These are phyloP conservation scores for Carex littledalei DNA, from an alignment of 176 grass and related monocot genomes.

Conservation along the genomic window DNA sequence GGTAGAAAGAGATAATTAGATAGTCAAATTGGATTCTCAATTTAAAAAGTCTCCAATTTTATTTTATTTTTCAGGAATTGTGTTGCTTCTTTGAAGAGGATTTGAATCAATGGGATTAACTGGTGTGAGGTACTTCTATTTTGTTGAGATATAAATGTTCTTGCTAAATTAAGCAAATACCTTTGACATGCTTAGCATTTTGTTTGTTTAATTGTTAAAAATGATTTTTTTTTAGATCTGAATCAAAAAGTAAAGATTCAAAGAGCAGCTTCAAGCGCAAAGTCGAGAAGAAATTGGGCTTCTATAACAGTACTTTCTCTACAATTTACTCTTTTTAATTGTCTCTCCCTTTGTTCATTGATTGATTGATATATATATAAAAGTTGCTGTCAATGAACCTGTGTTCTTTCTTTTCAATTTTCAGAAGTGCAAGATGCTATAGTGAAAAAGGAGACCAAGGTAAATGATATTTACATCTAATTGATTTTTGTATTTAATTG, in stretches of 20 bases:
- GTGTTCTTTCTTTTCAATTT: background rate
- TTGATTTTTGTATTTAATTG: background rate
- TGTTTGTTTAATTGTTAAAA: background rate
- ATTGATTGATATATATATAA: background rate
- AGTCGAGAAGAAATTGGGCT: slow-evolving; percentile 8
- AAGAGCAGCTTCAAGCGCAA: background rate
- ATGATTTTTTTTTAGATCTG: slow-evolving; percentile 7
- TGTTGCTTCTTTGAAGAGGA: background rate
- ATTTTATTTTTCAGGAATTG: background rate
- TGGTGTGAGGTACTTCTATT: slow-evolving; percentile 6
- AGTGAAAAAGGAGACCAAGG: background rate
- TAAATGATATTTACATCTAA: background rate
- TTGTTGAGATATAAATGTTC: background rate
- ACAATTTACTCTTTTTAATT: background rate
- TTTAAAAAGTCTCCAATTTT: background rate
- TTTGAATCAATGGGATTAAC: slow-evolving; percentile 19
- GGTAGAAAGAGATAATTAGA: background rate
- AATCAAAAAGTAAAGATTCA: slow-evolving; percentile 5
- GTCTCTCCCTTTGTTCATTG: background rate
- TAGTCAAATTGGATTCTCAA: background rate
- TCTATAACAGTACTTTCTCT: slow-evolving; percentile 11
- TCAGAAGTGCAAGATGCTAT: slow-evolving; percentile 21
- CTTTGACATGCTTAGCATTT: background rate
- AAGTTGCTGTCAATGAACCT: background rate
- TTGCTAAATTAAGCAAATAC: background rate